Evolutionary conservation across 2,329 filamentous ascomycete species (phyloP), one percentile per base, ranked within the genome.

Genomic region (Capronia americana): DNA sequence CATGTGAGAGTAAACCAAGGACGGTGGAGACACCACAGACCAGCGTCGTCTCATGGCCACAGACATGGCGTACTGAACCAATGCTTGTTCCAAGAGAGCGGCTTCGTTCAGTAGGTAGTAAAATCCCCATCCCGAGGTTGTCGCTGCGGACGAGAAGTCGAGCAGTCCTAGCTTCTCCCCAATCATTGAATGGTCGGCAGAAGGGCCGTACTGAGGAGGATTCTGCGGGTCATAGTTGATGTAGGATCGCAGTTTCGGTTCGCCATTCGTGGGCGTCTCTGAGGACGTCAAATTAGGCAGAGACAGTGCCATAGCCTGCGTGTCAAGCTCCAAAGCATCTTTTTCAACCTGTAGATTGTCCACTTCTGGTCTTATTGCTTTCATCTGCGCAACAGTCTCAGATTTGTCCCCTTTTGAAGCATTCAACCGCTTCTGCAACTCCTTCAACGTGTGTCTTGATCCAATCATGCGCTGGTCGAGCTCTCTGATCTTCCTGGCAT

Each of bases 51-150:
- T 85, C 63, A 88, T 87, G 8, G 92, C 91, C 1, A 91, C 86
- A 10, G 85, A 84, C 2, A 98, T 84, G 0, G 95, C 90, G 77
- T 96, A 97, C 77, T 94, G 90, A 12, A 98, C 82, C 2, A 99
- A 85, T 0, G 95, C 95, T 76, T 98, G 94, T 79, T 99, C 95
- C n/a, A 99, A 86, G 77, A 95, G 87, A 0, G 93, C 93, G 8
- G 89, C 95, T 75, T 96, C 93, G 75, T 94, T 92, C n/a, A 92
- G 83, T 11, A 99, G 87, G 79, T 93, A 98, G 81, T 99, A 99
- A 92, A 93, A 99, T 1, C 95, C 95, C 94, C 94, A 99, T 44
- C 95, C 95, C 3, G 90, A 92, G 1, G 92, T 89, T n/a, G 86
- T 88, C 1, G 90, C 90, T 4, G 93, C 92, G 66, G 86, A 89